phyloP scores from a whole-genome alignment of 2,329 filamentous ascomycete species.

The Cladosporium austrohemisphaericum region DNA sequence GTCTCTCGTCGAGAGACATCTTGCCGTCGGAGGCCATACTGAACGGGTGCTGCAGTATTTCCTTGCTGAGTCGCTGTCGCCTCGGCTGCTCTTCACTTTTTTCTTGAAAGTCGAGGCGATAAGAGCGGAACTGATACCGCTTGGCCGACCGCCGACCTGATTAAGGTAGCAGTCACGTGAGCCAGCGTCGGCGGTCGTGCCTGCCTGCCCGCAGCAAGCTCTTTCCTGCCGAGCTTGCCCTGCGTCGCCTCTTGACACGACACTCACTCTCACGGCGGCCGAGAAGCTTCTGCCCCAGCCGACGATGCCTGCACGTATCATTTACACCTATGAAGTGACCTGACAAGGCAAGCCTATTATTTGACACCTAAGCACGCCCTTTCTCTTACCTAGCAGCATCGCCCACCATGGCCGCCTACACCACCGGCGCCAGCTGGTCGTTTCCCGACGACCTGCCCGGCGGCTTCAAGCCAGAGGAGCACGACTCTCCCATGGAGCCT shows the following conservation, averaged over 20 bases:
- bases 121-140: neutral
- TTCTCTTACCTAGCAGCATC: neutral
- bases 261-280: conserved; percentile 4
- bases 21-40: conserved; percentile 14
- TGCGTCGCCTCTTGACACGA: too few relatives aligned
- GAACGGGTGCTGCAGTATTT: neutral
- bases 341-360: conserved; percentile 5
- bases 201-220: too few relatives aligned
- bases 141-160: too few relatives aligned
- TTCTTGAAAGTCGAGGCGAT: conserved; percentile 7
- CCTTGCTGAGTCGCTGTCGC: conserved; percentile 10
- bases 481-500: conserved; percentile 16
- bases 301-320: neutral
- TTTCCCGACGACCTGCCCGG: conserved; percentile 46
- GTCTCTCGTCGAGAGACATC: conserved; percentile 76
- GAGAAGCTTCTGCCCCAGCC: conserved; percentile 10
- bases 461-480: conserved; percentile 23
- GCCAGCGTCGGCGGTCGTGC: too few relatives aligned
- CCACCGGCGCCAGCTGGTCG: conserved; percentile 41
- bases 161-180: too few relatives aligned
- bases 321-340: conserved; percentile 9
- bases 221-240: neutral
- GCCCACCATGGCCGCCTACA: conserved; percentile 40
- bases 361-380: neutral
- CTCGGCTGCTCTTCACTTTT: conserved; percentile 1